Base-by-base conservation (phyloP, 192 early-diverging fungal genomes). In the Globomyces pollinis-pini region DNA sequence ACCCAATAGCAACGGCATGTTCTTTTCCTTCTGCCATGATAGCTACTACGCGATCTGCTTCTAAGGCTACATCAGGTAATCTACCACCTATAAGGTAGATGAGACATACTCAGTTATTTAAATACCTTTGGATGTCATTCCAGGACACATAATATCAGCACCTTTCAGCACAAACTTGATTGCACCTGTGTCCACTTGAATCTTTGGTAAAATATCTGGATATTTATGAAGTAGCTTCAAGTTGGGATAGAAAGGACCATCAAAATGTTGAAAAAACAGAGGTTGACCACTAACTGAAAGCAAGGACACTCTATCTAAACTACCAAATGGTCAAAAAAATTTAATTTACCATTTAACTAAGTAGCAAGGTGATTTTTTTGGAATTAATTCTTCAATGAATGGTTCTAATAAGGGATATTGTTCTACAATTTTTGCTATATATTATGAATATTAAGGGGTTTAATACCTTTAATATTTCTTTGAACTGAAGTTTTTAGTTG, bases 111-210 rank as follows among this genome's bases (percentile, higher is more conserved):
- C n/a, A n/a, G n/a, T n/a, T n/a, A n/a, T n/a, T n/a, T n/a, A n/a
- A n/a, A n/a, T n/a, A n/a, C n/a, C 94, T 28, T 86, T 84, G 31
- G 91, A 94, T 13, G 96, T 99, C 67, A 99, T 69, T 28, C 96
- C 96, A 2, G 94, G 96, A 59, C 93, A 96, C 96, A 99, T 99
- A 62, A 99, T 94, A 68, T 95, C 90, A 44, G 94, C 94, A 1
- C 94, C 94, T 9, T 86, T 86, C 6, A 99, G 83, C 3, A 99
- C 88, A 72, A 93, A 96, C 74, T 98, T 98, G 71, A 98, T 96
- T 33, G 96, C 96, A 4, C 96, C 96, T 12, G 86, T 80, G 66
- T 99, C 96, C 23, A 96, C 93, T 61, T 95, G 91, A 47, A 96
- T 71, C 18, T 75, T 74, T 30, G 93, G 92, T 66, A 98, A 75